Base-by-base conservation (phyloP, 306 rosid genomes). In the Cucurbita pepo region DNA sequence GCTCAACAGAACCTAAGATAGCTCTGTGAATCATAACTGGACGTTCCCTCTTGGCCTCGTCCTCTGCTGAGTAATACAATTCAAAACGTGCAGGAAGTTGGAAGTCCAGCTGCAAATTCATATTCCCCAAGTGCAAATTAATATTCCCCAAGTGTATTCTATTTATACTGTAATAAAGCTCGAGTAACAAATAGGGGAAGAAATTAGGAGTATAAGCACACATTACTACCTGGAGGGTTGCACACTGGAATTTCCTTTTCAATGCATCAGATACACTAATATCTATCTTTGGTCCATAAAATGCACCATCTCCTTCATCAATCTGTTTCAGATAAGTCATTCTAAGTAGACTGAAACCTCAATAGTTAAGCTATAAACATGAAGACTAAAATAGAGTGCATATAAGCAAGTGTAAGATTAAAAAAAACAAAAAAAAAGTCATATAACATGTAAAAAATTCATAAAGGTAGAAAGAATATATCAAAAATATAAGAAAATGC, bases 21-120 rank as follows among this genome's bases (percentile, higher is more conserved):
- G 98, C 97, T 86, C 96, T 82, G 82, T 90, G 98, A 69, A 93
- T 93, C 98, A 93, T 93, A 71, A 93, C 98, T 41, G 96, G 98
- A 62, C 79, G 73, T 83, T 88, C 98, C 83, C 88, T 87, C 85
- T 90, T 90, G 77, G 89, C 93, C 82, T 93, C 96, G 75, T 89
- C 98, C 86, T 92, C 98, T 56, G 97, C 95, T 4, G 97, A 90
- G 87, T 81, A 93, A 80, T 88, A 88, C 85, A 90, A 80, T 77
- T 90, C 89, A 61, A 93, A 93, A 22, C 96, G 97, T 69, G 83
- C 81, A 25, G 98, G 98, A 65, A 90, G 96, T 82, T 93, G 98
- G 83, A 94, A 94, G 77, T 94, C 98, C 77, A 94, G 89, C 98
- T 94, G 89, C 79, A 77, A 81, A 87, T 76, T 78, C 14, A 50